phyloP scores from a whole-genome alignment of 768 basidiomycete species.

The Cyathus striatus region DNA sequence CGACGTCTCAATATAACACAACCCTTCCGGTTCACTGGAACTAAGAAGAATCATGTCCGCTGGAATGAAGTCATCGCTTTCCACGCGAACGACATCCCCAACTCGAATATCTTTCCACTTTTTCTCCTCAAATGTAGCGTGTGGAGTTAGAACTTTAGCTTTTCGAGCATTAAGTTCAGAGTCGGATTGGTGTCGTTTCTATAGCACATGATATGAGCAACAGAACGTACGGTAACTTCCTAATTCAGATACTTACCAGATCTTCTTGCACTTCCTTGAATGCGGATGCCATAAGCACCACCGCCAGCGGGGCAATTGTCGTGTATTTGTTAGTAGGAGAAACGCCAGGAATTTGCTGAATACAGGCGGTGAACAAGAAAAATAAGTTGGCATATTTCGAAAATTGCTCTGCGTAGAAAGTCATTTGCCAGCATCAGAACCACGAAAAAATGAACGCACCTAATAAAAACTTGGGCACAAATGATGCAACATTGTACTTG shows the following conservation, averaged over 20 bases:
- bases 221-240: not conserved
- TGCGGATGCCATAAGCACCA: conserved; percentile 89
- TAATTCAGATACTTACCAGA: conserved; percentile 48
- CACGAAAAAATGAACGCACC: conserved; percentile 45
- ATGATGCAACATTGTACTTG: conserved; percentile 88
- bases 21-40: conserved; percentile 92
- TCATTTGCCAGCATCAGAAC: conserved; percentile 6
- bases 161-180: conserved; percentile 81
- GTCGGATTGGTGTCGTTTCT: conserved; percentile 98
- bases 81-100: conserved; percentile 88
- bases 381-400: conserved; percentile 98
- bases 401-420: conserved; percentile 73
- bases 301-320: conserved; percentile 85
- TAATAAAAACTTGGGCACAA: conserved; percentile 88
- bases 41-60: conserved; percentile 87
- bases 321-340: conserved; percentile 96
- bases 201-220: not conserved
- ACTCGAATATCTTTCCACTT: conserved; percentile 90
- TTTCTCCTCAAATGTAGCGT: conserved; percentile 61
- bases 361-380: conserved; percentile 96
- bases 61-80: conserved; percentile 92
- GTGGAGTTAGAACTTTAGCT: conserved; percentile 66
- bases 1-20: conserved; percentile 97
- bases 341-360: conserved; percentile 96
- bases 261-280: conserved; percentile 97